These are phyloP conservation scores for Pythium dissotocum DNA, from an alignment of 352 stramenopile species.

Conservation along the genomic window DNA sequence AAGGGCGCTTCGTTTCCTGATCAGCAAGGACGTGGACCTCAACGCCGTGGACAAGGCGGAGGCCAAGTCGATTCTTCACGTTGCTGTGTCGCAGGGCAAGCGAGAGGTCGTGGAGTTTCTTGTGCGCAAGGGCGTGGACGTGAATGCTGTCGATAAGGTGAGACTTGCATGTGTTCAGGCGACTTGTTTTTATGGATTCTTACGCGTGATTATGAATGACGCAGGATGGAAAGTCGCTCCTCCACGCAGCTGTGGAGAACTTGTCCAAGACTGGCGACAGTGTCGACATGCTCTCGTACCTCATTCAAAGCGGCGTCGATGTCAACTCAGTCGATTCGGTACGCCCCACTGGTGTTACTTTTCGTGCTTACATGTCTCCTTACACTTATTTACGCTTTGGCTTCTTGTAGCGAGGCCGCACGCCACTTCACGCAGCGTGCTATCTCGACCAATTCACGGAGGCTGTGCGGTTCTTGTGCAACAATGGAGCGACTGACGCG, in stretches of 20 bases:
- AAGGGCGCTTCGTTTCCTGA: neutral
- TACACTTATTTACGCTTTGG: no score
- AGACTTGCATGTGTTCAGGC: neutral
- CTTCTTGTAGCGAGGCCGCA: conserved; percentile 7
- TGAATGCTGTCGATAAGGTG: conserved; percentile 3
- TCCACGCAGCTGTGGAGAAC: conserved; percentile 9
- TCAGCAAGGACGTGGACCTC: conserved; percentile 2
- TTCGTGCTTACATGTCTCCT: no score
- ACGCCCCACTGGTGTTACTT: neutral
- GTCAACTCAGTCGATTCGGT: conserved; percentile 19
- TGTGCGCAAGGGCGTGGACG: conserved; percentile 1
- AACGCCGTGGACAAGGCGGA: conserved; percentile 1
- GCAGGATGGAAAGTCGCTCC: conserved; percentile 3
- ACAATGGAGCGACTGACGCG: conserved; percentile 15
- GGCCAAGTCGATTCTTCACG: conserved; percentile 4
- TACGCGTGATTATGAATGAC: neutral
- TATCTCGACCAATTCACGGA: conserved; percentile 11
- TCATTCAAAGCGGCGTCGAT: neutral
- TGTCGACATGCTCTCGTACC: conserved; percentile 3
- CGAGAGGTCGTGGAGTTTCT: neutral
- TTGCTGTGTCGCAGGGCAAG: neutral
- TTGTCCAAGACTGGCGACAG: neutral
- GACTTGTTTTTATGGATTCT: no score
- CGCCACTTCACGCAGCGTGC: conserved; percentile 19
- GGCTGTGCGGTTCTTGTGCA: conserved; percentile 12